These are phyloP conservation scores for Rhodosorus marinus DNA, from an alignment of 23 red algal species.

Conservation along the genomic window DNA sequence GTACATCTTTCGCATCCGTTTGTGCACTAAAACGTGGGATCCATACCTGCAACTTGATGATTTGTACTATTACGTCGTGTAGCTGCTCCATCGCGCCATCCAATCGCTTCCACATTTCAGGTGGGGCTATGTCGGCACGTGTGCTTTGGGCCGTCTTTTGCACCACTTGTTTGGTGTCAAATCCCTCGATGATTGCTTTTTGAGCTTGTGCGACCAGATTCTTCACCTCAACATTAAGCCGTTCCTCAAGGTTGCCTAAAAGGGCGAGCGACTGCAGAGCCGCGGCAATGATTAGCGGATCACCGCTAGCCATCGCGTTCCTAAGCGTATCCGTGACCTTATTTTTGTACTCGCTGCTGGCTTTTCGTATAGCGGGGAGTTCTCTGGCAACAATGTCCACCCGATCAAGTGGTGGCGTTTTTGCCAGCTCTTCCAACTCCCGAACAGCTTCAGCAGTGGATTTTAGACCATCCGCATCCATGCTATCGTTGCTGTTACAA, in stretches of 20 bases:
- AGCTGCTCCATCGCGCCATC: not conserved
- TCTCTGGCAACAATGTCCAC: slow-evolving; percentile 29
- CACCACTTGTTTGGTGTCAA: not conserved
- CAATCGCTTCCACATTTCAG: not conserved
- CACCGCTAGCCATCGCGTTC: slow-evolving; percentile 13
- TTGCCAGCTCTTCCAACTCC: no score
- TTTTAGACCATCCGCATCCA: no score
- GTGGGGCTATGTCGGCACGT: not conserved
- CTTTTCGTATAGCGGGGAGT: slow-evolving; percentile 36
- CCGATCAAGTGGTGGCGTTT: slow-evolving; percentile 10
- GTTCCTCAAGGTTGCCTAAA: slow-evolving; percentile 15
- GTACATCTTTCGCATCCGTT: no score
- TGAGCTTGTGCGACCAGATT: slow-evolving; percentile 9
- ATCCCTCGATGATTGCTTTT: not conserved
- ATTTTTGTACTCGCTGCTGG: slow-evolving; percentile 11
- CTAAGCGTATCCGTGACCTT: slow-evolving; percentile 15
- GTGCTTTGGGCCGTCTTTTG: no score
- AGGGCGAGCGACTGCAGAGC: slow-evolving; percentile 18
- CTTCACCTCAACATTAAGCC: slow-evolving; percentile 20
- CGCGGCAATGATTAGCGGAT: slow-evolving; percentile 11
- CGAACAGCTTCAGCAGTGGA: slow-evolving; percentile 18
- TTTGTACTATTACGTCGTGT: not conserved
- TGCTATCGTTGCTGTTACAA: no score
- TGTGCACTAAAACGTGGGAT: not conserved
- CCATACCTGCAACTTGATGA: not conserved